Percentiles rank a stretch among this genome's conserved stretches.
phyloP scores from a whole-genome alignment of 768 basidiomycete species.

The Naganishia vishniacii region DNA sequence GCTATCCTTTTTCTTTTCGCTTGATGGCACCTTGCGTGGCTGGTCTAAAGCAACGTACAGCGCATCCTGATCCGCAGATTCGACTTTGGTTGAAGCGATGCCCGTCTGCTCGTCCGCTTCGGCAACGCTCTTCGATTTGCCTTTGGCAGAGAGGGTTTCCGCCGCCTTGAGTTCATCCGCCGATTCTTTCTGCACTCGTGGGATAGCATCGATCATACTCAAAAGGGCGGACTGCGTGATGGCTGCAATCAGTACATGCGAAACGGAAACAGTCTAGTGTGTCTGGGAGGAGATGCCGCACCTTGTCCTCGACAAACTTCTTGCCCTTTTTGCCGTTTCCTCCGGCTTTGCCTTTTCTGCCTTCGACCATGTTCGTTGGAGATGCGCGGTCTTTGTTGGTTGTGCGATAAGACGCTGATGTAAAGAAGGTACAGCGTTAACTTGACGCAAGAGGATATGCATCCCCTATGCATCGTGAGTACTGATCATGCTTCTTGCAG shows the following conservation, averaged over 20 bases:
- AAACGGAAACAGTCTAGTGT: no score
- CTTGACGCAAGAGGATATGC: no score
- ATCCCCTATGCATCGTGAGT: no score
- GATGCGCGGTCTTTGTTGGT: no score
- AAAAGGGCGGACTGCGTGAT: conserved; percentile 22
- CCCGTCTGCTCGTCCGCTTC: background rate
- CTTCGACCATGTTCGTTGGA: background rate
- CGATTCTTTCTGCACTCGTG: conserved; percentile 15
- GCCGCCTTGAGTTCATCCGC: background rate
- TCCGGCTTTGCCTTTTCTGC: conserved; percentile 24
- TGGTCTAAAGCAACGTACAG: no score
- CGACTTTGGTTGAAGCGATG: background rate
- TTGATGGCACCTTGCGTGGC: no score
- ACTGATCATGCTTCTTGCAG: no score
- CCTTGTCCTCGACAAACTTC: conserved; percentile 29
- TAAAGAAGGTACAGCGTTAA: no score
- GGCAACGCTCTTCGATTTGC: conserved; percentile 7
- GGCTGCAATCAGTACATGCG: background rate
- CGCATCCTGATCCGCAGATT: background rate
- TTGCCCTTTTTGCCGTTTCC: conserved; percentile 29
- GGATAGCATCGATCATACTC: conserved; percentile 20
- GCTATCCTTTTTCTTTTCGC: conserved; percentile 2
- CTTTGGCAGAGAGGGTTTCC: background rate
- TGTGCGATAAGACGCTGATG: no score
- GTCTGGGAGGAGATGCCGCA: background rate